Percentiles rank a stretch among this genome's conserved stretches.
Evolutionary conservation across 768 basidiomycete species (phyloP).

Genomic region (Tulasnella sp.): DNA sequence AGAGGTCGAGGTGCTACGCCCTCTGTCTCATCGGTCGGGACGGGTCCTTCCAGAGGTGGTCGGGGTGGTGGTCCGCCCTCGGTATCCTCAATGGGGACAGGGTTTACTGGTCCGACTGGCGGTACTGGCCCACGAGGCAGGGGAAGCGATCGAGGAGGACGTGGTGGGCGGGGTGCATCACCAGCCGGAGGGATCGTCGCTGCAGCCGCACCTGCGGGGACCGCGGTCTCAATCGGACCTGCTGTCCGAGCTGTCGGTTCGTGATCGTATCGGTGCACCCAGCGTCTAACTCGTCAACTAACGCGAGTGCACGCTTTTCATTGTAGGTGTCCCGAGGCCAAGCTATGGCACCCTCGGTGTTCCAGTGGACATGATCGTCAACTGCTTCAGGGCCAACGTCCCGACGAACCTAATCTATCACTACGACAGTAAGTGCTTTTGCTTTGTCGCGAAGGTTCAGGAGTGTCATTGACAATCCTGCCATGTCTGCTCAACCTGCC

Average conservation of each 20-base stretch:
- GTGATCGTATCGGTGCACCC: neutral
- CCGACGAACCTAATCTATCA: conserved; percentile 62
- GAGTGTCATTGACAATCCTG: neutral
- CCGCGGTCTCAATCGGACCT: neutral
- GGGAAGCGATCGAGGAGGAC: neutral
- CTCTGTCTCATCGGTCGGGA: too few relatives aligned
- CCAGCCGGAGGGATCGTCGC: neutral
- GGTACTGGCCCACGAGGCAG: neutral
- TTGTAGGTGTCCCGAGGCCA: conserved; percentile 41
- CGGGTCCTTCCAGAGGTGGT: neutral
- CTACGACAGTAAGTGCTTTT: conserved; percentile 56
- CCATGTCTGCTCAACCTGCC: neutral
- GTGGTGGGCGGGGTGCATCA: neutral
- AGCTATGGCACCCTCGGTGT: conserved; percentile 54
- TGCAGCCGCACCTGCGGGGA: neutral
- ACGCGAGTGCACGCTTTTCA: neutral
- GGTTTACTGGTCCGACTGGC: neutral
- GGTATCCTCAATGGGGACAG: too few relatives aligned
- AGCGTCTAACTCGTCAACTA: neutral
- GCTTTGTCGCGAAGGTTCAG: neutral
- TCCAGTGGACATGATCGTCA: conserved; percentile 39
- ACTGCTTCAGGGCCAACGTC: conserved; percentile 57
- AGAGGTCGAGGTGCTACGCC: neutral
- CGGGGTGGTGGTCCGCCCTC: neutral
- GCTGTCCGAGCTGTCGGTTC: neutral